Evolutionary conservation across 164 flowering plant species (phyloP), one percentile per base, ranked within the genome.

Genomic region (Magnolia sinica): DNA sequence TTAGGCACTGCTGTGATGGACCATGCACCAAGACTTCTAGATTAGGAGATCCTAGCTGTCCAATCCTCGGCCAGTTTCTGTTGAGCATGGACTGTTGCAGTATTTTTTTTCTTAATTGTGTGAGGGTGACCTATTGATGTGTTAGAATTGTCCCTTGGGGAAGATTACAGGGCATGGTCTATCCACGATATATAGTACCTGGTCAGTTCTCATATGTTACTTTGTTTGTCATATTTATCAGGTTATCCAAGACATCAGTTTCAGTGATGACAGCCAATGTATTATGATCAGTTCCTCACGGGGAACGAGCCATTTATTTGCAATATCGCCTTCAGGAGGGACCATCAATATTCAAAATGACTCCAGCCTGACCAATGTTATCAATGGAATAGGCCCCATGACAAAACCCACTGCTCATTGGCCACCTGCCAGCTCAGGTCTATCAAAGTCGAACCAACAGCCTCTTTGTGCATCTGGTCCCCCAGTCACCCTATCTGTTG

Each of bases 211-310:
- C 10, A 64, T 8, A 64, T 13, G 22, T 29, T 29, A 29, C 13
- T 37, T 27, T 16, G 5, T 68, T 24, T 68, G 14, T 31, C 71
- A 66, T 66, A 31, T 65, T 67, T 72, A 52, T 72, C 89, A 92
- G 96, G 89, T 91, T 67, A 93, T 93, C 80, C 92, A 89, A 80
- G 97, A 93, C 74, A 90, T 93, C 59, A 88, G 96, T 81, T 93
- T 93, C 80, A 91, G 97, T 81, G 84, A 79, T 70, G 92, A 93
- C 74, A 90, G 93, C 83, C 80, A 82, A 67, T 93, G 94, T 96
- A 87, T 93, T 49, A 85, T 89, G 88, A 83, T 93, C 27, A 91
- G 92, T 83, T 93, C 97, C n/a, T 93, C 91, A 8, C 86, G 94
- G 78, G 97, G 96, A 64, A 93, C 97, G 16, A 87, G 88, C 81